Conservation (phyloP, 768 basidiomycete genomes). For the Calocybe indica region DNA sequence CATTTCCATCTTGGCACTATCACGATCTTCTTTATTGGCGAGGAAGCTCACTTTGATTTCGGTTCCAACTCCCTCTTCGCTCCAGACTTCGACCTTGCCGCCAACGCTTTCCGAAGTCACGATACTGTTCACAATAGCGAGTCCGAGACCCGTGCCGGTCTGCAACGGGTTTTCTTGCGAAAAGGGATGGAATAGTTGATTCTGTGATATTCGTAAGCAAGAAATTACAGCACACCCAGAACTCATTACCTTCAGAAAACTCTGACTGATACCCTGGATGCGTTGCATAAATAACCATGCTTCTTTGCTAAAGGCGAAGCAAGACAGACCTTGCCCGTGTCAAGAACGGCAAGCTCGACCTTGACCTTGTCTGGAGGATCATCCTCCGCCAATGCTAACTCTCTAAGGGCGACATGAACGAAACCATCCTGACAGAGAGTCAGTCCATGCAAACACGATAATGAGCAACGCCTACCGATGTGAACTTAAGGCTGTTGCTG, state of each 20-base stretch:
- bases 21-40: constrained; percentile 49
- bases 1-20: constrained; percentile 34
- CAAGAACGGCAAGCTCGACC: constrained; percentile 78
- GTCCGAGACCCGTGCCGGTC: constrained; percentile 87
- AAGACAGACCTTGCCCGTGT: constrained; percentile 75
- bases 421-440: constrained; percentile 59
- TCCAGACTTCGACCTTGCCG: constrained; percentile 93
- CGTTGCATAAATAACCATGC: constrained; percentile 16
- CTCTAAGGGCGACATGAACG: constrained; percentile 78
- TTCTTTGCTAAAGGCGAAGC: background rate
- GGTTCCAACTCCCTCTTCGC: constrained; percentile 84
- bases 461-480: constrained; percentile 44
- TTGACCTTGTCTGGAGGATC: constrained; percentile 56
- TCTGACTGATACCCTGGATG: constrained; percentile 74
- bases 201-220: constrained; percentile 34
- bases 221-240: constrained; percentile 1
- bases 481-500: constrained; percentile 92
- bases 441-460: too few relatives aligned
- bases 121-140: constrained; percentile 94
- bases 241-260: constrained; percentile 72
- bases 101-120: constrained; percentile 79
- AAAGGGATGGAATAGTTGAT: constrained; percentile 95
- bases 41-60: constrained; percentile 85
- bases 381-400: constrained; percentile 53
- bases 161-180: constrained; percentile 95